Conservation (phyloP, 2,329 filamentous ascomycete species). For the Lachnellula arida region DNA sequence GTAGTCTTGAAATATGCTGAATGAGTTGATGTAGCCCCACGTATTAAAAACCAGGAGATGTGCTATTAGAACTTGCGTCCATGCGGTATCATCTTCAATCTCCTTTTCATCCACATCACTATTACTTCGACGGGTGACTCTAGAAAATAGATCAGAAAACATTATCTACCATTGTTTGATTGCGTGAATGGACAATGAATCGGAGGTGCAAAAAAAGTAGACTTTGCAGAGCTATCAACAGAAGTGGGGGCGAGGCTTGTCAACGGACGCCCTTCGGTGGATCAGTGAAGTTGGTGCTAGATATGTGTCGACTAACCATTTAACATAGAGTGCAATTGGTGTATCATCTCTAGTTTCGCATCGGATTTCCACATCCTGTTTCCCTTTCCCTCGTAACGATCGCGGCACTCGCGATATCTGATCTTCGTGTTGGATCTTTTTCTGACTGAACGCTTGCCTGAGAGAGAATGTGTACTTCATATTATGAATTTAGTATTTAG, state of each 20-base stretch:
- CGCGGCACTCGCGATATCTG: too few species aligned
- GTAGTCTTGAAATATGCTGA: slow-evolving; percentile 39
- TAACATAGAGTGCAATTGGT: too few species aligned
- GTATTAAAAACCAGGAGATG: slow-evolving; percentile 29
- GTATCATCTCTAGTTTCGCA: too few species aligned
- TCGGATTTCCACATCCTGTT: too few species aligned
- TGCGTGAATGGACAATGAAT: not conserved
- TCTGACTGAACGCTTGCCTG: too few species aligned
- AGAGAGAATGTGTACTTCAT: too few species aligned
- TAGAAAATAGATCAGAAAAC: not conserved
- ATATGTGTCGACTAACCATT: too few species aligned
- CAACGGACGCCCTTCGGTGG: not conserved
- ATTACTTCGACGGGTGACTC: not conserved
- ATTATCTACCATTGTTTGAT: not conserved
- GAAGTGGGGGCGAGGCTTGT: not conserved
- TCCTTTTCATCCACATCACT: not conserved
- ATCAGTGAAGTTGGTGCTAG: too few species aligned
- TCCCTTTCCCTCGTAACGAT: too few species aligned
- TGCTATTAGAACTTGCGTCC: slow-evolving; percentile 28
- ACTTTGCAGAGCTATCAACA: not conserved
- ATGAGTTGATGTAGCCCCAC: slow-evolving; percentile 33
- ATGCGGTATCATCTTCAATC: slow-evolving; percentile 20
- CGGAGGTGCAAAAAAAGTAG: not conserved
- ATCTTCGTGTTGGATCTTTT: too few species aligned
- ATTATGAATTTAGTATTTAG: too few species aligned